A percentile compares a stretch with the other conserved stretches of the same genome.
Evolutionary conservation across 1,139 yeast species (phyloP).

Genomic region (Maudiozyma humilis): DNA sequence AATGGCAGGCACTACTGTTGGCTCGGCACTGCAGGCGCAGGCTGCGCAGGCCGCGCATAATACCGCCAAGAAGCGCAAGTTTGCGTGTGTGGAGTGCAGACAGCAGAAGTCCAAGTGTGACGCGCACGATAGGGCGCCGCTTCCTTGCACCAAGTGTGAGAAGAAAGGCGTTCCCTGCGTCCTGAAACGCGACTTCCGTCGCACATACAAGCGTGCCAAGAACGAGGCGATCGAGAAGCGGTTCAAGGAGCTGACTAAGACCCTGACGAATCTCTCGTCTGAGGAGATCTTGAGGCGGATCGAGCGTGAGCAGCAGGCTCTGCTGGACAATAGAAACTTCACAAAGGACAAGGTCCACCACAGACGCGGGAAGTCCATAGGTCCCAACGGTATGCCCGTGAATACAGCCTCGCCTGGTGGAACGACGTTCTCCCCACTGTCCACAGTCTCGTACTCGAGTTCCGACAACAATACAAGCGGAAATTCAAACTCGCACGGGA

Average conservation of each 20-base stretch:
- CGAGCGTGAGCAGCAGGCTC: constrained; percentile 21
- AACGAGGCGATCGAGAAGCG: constrained; percentile 79
- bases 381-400: not conserved
- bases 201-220: constrained; percentile 82
- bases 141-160: constrained; percentile 75
- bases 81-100: constrained; percentile 93
- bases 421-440: constrained; percentile 1
- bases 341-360: constrained; percentile 27
- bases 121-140: constrained; percentile 67
- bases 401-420: not conserved
- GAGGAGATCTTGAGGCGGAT: constrained; percentile 36
- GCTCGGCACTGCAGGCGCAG: too few species aligned
- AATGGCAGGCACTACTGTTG: too few species aligned
- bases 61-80: constrained; percentile 38
- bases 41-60: not conserved
- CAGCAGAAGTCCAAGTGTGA: constrained; percentile 91
- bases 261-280: constrained; percentile 46
- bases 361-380: not conserved
- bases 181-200: constrained; percentile 69
- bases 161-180: constrained; percentile 65
- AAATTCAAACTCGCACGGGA: not conserved
- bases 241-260: constrained; percentile 55
- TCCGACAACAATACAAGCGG: not conserved
- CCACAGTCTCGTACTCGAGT: constrained; percentile 1
- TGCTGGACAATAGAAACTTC: constrained; percentile 26